Percentiles rank a stretch among this genome's conserved stretches.
These are phyloP conservation scores for Peniophora sp. DNA, from an alignment of 1,284 basidiomycete genomes.

Conservation along the genomic window DNA sequence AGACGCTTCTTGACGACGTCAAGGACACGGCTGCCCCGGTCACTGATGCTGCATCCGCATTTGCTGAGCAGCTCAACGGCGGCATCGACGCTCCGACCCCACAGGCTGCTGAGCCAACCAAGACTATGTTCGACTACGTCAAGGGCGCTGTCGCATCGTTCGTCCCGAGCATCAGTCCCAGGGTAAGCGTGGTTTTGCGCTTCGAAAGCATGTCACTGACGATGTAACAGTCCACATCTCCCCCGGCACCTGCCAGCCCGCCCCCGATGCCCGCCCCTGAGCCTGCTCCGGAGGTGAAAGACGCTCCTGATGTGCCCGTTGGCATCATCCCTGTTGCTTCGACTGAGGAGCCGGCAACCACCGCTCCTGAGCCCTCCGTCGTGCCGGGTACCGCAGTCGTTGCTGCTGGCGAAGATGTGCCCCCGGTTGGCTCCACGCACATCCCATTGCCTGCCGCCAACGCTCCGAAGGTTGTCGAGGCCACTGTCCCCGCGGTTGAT, in stretches of 20 bases:
- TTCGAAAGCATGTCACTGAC: too few relatives aligned
- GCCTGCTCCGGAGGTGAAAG: not conserved
- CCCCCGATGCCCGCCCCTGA: too few relatives aligned
- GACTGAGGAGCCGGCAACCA: not conserved
- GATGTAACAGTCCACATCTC: too few relatives aligned
- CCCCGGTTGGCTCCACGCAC: not conserved
- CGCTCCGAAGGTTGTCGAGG: not conserved
- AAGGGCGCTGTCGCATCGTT: slow-evolving; percentile 2
- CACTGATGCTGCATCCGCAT: not conserved
- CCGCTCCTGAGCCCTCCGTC: slow-evolving; percentile 2
- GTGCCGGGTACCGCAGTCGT: slow-evolving; percentile 4
- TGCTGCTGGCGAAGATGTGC: not conserved
- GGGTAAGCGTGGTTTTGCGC: not conserved
- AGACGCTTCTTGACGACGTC: not conserved
- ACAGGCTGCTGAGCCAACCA: not conserved
- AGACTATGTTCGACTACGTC: not conserved
- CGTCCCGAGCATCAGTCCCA: not conserved
- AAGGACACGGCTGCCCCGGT: slow-evolving; percentile 1
- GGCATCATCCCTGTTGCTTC: too few relatives aligned
- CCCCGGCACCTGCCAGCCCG: too few relatives aligned
- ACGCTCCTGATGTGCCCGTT: not conserved
- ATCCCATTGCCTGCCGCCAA: not conserved
- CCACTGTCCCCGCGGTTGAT: not conserved
- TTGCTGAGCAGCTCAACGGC: slow-evolving; percentile 1
- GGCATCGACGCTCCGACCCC: not conserved